These are phyloP conservation scores for Smittium culicis DNA, from an alignment of 371 early-diverging fungal genomes.

Conservation along the genomic window DNA sequence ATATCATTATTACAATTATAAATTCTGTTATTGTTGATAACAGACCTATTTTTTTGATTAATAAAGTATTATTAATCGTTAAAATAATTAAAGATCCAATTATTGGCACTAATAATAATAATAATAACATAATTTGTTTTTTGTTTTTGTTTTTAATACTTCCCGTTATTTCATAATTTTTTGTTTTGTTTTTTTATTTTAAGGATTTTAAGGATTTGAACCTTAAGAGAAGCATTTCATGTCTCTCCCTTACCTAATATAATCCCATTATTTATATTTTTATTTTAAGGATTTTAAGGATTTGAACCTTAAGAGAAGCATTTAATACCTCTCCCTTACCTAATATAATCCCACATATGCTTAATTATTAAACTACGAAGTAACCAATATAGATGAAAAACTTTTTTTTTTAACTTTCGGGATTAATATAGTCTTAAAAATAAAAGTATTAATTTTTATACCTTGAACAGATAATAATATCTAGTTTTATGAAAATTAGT, in stretches of 20 bases:
- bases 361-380: no score
- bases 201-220: conserved; percentile 28
- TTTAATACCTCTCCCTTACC: conserved; percentile 10
- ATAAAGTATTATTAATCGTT: conserved; percentile 19
- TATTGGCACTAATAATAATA: conserved; percentile 29
- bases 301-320: conserved; percentile 27
- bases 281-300: conserved; percentile 25
- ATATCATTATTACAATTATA: conserved; percentile 36
- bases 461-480: no score
- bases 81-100: conserved; percentile 12
- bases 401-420: no score
- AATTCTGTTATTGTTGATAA: conserved; percentile 31
- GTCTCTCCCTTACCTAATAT: neutral
- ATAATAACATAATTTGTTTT: conserved; percentile 24
- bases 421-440: no score
- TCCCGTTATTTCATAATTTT: neutral
- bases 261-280: conserved; percentile 13
- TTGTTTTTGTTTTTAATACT: conserved; percentile 13
- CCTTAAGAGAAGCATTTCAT: conserved; percentile 25
- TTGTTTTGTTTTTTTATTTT: conserved; percentile 17
- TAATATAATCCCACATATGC: neutral
- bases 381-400: no score
- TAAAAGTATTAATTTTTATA: no score
- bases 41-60: conserved; percentile 29
- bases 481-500: no score